Percentiles rank a stretch among this genome's conserved stretches.
phyloP scores from a whole-genome alignment of 768 basidiomycete species.

The Russula olivacea region DNA sequence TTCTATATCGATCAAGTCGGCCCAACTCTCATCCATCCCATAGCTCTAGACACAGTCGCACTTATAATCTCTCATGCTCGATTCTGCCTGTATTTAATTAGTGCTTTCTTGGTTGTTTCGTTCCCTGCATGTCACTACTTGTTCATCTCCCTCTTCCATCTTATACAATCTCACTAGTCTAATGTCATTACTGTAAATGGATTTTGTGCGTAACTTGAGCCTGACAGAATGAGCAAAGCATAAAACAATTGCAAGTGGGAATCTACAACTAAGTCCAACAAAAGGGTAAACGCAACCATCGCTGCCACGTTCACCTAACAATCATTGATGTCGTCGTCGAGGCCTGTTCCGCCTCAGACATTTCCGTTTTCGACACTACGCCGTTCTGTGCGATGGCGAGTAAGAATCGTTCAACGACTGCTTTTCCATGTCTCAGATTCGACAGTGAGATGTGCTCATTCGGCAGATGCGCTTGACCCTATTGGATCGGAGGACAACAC shows the following conservation, averaged over 20 bases:
- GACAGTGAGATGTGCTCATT: constrained; percentile 86
- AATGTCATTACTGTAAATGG: not conserved
- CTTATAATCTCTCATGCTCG: not conserved
- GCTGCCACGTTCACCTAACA: not conserved
- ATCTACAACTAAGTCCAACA: not conserved
- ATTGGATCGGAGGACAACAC: not conserved
- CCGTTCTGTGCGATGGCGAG: constrained; percentile 41
- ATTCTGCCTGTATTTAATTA: not conserved
- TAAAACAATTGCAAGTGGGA: not conserved
- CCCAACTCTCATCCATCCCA: not conserved
- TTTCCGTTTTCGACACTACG: not conserved
- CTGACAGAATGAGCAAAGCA: not conserved
- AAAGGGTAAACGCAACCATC: not conserved
- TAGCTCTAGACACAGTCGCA: not conserved
- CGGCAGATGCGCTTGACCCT: constrained; percentile 91
- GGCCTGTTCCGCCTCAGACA: not conserved
- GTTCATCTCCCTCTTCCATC: not conserved
- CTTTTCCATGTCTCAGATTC: constrained; percentile 74
- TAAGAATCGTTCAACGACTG: constrained; percentile 71
- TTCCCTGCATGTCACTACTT: not conserved
- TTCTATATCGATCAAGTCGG: not conserved
- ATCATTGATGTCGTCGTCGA: too few species aligned
- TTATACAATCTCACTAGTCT: not conserved
- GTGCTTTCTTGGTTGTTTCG: not conserved
- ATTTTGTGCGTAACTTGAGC: not conserved